Evolutionary conservation across 73 alveolate species (phyloP).

Genomic region (Blepharisma stoltei): DNA sequence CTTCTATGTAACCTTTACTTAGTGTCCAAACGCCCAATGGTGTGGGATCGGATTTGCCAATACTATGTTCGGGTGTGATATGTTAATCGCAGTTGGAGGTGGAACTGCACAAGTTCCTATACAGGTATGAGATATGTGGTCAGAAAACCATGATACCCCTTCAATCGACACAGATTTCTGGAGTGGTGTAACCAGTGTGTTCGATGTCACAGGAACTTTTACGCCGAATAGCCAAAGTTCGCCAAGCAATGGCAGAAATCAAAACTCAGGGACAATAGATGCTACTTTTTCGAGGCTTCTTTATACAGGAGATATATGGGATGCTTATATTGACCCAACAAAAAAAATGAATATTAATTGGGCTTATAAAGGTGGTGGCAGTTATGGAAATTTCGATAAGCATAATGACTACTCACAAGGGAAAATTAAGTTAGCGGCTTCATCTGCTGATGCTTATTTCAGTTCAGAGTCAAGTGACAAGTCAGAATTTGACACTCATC

Average conservation of each 20-base stretch:
- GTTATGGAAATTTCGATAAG: neutral
- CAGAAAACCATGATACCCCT: constrained; percentile 20
- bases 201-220: too few relatives aligned
- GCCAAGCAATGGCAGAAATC: too few relatives aligned
- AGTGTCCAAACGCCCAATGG: neutral
- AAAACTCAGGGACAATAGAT: neutral
- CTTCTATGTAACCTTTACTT: neutral
- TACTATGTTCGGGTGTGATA: constrained; percentile 10
- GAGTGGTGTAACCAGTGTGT: too few relatives aligned
- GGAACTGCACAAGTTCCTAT: neutral
- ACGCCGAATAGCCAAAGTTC: too few relatives aligned
- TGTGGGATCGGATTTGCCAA: neutral
- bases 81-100: neutral
- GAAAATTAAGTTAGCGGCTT: too few relatives aligned
- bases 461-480: too few relatives aligned
- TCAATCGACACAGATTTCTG: neutral
- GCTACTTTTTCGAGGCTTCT: neutral
- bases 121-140: neutral
- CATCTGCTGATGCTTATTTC: too few relatives aligned
- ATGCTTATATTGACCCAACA: neutral
- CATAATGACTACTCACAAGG: neutral
- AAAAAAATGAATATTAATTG: neutral
- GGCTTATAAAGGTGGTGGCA: neutral
- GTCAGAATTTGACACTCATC: neutral
- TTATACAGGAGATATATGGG: neutral